Evolutionary conservation across 495 filamentous ascomycete species (phyloP).

Genomic region (Immersiella caudata): DNA sequence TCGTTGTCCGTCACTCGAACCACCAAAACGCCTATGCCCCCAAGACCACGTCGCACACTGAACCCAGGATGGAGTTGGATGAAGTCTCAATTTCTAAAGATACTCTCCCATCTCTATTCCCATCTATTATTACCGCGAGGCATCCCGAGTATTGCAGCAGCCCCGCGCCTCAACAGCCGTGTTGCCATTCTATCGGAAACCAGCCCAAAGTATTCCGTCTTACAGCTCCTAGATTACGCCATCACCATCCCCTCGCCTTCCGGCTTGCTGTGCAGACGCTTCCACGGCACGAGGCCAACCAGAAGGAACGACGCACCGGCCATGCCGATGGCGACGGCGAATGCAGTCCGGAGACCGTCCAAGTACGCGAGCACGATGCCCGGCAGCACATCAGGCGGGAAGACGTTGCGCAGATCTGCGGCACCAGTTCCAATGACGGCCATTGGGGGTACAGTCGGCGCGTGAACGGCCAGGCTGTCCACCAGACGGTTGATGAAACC

Average conservation of each 20-base stretch:
- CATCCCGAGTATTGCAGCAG: no score
- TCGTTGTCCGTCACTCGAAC: no score
- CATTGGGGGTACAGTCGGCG: slow-evolving; percentile 47
- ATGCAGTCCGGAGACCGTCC: slow-evolving; percentile 51
- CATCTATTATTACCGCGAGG: no score
- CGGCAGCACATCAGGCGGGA: slow-evolving; percentile 43
- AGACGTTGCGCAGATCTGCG: slow-evolving; percentile 49
- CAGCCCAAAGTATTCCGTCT: background rate
- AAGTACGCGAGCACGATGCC: slow-evolving; percentile 57
- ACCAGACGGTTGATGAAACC: slow-evolving; percentile 52
- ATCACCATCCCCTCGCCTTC: slow-evolving; percentile 7
- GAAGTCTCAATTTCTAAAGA: no score
- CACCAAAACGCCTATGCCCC: no score
- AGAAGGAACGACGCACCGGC: slow-evolving; percentile 20
- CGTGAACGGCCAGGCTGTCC: slow-evolving; percentile 35
- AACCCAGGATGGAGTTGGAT: no score
- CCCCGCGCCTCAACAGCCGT: no score
- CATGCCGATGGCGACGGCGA: slow-evolving; percentile 40
- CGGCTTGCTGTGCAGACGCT: slow-evolving; percentile 17
- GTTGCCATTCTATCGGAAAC: background rate
- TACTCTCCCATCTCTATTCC: no score
- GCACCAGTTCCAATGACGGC: slow-evolving; percentile 55
- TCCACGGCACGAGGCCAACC: slow-evolving; percentile 13
- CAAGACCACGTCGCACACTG: no score
- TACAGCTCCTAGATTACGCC: slow-evolving; percentile 8